phyloP scores from a whole-genome alignment of 192 early-diverging fungal species.

The Dispira parvispora region DNA sequence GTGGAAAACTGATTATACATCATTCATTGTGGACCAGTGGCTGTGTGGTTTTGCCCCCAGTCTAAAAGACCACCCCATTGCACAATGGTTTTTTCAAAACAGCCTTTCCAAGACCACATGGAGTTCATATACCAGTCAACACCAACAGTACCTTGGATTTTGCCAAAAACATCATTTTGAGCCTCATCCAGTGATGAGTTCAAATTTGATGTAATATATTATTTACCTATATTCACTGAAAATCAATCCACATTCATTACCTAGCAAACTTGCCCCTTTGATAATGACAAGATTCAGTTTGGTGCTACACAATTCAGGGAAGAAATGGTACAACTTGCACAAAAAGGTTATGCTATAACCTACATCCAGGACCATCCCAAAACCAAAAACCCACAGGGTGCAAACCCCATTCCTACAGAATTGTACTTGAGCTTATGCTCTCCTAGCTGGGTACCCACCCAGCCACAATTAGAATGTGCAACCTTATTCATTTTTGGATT shows the following conservation, averaged over 20 bases:
- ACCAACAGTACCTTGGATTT: not conserved
- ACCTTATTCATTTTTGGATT: not conserved
- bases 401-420: not conserved
- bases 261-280: not conserved
- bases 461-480: not conserved
- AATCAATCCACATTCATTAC: not conserved
- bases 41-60: not conserved
- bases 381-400: not conserved
- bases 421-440: not conserved
- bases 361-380: not conserved
- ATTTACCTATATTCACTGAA: not conserved
- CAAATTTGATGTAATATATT: not conserved
- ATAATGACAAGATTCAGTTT: not conserved
- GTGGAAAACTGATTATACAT: not conserved
- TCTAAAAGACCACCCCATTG: not conserved
- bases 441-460: not conserved
- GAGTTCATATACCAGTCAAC: not conserved
- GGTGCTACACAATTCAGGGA: not conserved
- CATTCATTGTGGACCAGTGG: not conserved
- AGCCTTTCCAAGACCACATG: slow-evolving; percentile 2
- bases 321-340: not conserved
- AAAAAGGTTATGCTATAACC: slow-evolving; percentile 6
- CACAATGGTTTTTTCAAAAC: not conserved
- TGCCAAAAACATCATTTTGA: not conserved
- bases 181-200: not conserved